These are phyloP conservation scores for Mikania micrantha DNA, from an alignment of 129 eudicot species.

Conservation along the genomic window DNA sequence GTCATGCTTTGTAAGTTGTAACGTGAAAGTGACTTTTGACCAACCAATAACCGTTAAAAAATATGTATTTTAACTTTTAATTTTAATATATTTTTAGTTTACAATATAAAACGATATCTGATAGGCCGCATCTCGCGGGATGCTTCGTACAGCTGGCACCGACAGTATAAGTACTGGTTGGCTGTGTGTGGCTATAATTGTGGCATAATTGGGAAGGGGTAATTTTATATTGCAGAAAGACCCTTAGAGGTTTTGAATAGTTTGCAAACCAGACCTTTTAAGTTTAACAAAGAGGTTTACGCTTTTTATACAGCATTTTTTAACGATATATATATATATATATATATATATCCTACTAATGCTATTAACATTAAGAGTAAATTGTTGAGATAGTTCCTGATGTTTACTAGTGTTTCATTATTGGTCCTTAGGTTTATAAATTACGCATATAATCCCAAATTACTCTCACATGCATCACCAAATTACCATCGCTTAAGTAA, in stretches of 20 bases:
- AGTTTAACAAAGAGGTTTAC: too few species aligned
- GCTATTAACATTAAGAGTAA: too few species aligned
- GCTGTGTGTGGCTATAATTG: conserved; percentile 15
- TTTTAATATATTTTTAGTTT: neutral
- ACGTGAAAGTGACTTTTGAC: neutral
- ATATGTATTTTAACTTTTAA: neutral
- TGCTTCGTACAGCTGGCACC: conserved; percentile 24
- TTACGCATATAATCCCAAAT: too few species aligned
- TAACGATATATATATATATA: too few species aligned
- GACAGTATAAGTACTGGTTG: conserved; percentile 18
- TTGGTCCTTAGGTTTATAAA: too few species aligned
- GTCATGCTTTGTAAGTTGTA: too few species aligned
- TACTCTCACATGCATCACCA: too few species aligned
- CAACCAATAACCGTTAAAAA: neutral
- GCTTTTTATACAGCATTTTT: too few species aligned
- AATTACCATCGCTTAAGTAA: too few species aligned
- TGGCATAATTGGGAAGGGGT: neutral
- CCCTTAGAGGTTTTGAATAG: conserved; percentile 1
- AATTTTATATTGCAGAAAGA: neutral
- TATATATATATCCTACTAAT: too few species aligned
- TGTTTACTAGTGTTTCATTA: too few species aligned
- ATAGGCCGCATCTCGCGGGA: neutral
- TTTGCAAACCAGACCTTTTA: neutral
- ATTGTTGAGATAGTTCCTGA: too few species aligned
- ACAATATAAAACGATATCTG: neutral